Percentiles rank a stretch among this genome's conserved stretches.
Conservation (phyloP, 164 flowering plant species). For the Saururus chinensis region DNA sequence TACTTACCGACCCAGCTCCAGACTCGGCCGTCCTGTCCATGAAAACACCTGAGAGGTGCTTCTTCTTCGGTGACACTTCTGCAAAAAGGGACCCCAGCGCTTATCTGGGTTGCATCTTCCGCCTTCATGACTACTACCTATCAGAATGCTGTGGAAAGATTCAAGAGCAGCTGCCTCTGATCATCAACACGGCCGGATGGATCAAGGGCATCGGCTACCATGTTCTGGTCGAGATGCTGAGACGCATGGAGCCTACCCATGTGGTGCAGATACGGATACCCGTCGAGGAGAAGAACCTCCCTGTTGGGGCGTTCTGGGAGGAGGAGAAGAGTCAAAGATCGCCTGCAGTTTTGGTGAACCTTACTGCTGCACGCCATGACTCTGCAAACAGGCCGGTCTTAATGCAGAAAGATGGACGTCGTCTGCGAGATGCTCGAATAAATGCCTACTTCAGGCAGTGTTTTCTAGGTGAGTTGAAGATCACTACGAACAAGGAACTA, state of each 20-base stretch:
- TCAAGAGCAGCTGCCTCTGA: slow-evolving; percentile 42
- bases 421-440: slow-evolving; percentile 51
- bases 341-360: slow-evolving; percentile 35
- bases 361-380: slow-evolving; percentile 56
- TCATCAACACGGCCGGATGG: slow-evolving; percentile 94
- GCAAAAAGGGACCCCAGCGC: slow-evolving; percentile 69
- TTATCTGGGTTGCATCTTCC: slow-evolving; percentile 37
- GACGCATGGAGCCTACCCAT: slow-evolving; percentile 63
- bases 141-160: slow-evolving; percentile 19
- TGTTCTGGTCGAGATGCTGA: slow-evolving; percentile 64
- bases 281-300: slow-evolving; percentile 57
- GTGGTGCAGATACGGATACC: slow-evolving; percentile 77
- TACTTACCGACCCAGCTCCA: slow-evolving; percentile 53
- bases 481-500: slow-evolving; percentile 66
- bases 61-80: slow-evolving; percentile 81
- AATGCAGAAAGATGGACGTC: slow-evolving; percentile 61
- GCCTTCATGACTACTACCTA: slow-evolving; percentile 54
- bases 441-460: slow-evolving; percentile 89
- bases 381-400: slow-evolving; percentile 51
- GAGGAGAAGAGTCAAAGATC: slow-evolving; percentile 20
- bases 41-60: slow-evolving; percentile 75
- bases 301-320: slow-evolving; percentile 72
- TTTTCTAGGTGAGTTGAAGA: slow-evolving; percentile 39
- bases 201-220: slow-evolving; percentile 93
- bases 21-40: slow-evolving; percentile 71